Percentiles rank a stretch among this genome's conserved stretches.
phyloP scores from a whole-genome alignment of 2,329 filamentous ascomycete genomes.

The Colletotrichum horii region DNA sequence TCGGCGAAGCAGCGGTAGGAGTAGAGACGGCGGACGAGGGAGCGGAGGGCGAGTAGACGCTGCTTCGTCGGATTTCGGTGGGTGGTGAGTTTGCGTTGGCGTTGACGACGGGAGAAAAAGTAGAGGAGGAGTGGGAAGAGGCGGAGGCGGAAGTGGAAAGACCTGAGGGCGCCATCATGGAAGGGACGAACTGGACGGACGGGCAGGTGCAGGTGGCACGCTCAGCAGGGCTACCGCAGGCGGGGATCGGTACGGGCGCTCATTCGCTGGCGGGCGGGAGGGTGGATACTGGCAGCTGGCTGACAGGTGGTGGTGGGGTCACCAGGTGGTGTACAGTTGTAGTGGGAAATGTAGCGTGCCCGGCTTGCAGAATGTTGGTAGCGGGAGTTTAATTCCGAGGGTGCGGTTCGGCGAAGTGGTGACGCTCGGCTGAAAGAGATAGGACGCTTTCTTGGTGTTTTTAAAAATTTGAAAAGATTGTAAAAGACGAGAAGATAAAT shows the following conservation, averaged over 20 bases:
- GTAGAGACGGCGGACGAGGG: constrained; percentile 15
- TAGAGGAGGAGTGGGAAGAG: constrained; percentile 6
- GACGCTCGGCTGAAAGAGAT: constrained; percentile 11
- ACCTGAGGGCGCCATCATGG: constrained; percentile 18
- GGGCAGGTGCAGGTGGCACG: neutral
- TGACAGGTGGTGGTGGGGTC: neutral
- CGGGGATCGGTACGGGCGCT: constrained; percentile 10
- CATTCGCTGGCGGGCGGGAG: constrained; percentile 2
- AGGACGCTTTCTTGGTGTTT: neutral
- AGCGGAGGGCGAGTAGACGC: neutral
- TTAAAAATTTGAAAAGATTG: neutral
- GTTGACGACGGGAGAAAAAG: neutral
- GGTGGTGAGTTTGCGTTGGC: neutral
- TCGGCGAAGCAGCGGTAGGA: constrained; percentile 7
- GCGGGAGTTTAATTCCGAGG: constrained; percentile 19
- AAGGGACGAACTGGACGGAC: constrained; percentile 11
- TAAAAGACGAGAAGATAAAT: neutral
- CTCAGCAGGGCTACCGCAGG: constrained; percentile 7
- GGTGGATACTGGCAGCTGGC: neutral
- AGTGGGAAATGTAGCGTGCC: neutral
- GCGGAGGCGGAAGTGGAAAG: constrained; percentile 15
- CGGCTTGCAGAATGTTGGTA: neutral
- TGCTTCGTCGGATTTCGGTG: constrained; percentile 2
- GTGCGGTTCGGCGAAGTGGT: constrained; percentile 11
- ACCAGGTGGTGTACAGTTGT: neutral